Conservation (phyloP, 1,284 basidiomycete genomes). For the Apiotrichum laibachii region DNA sequence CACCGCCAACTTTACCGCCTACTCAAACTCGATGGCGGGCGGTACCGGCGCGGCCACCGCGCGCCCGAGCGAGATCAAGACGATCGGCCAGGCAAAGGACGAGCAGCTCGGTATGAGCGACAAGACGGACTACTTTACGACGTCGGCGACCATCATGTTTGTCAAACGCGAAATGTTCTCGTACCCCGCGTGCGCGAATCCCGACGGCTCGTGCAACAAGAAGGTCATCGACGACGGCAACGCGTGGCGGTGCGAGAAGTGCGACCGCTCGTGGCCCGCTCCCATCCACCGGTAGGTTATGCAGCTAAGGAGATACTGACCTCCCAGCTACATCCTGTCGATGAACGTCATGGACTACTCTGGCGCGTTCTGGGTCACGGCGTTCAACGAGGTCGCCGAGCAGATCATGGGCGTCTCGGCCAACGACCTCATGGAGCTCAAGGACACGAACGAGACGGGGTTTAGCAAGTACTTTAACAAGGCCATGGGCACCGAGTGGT, state of each 20-base stretch:
- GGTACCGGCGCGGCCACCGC: conserved; percentile 50
- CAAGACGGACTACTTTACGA: conserved; percentile 77
- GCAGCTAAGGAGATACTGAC: not conserved
- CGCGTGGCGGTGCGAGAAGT: conserved; percentile 92
- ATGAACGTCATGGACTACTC: conserved; percentile 87
- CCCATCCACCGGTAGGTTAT: conserved; percentile 74
- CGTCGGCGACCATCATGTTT: conserved; percentile 81
- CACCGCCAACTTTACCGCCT: conserved; percentile 65
- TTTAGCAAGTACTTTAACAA: conserved; percentile 65
- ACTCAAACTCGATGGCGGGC: conserved; percentile 55
- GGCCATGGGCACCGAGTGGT: conserved; percentile 69
- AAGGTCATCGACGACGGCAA: conserved; percentile 73
- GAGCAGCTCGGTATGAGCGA: conserved; percentile 73
- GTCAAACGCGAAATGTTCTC: conserved; percentile 82
- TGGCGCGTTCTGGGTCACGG: conserved; percentile 86
- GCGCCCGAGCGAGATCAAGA: conserved; percentile 68
- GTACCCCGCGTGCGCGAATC: conserved; percentile 83
- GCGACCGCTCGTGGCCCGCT: conserved; percentile 66
- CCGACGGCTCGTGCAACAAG: conserved; percentile 72
- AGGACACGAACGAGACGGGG: conserved; percentile 58
- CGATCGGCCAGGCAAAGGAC: conserved; percentile 78
- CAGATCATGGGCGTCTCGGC: conserved; percentile 75
- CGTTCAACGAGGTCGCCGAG: conserved; percentile 90
- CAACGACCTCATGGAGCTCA: conserved; percentile 70
- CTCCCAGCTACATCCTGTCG: conserved; percentile 76